Evolutionary conservation across 345 rosid genomes (phyloP).

Genomic region (Boechera stricta): DNA sequence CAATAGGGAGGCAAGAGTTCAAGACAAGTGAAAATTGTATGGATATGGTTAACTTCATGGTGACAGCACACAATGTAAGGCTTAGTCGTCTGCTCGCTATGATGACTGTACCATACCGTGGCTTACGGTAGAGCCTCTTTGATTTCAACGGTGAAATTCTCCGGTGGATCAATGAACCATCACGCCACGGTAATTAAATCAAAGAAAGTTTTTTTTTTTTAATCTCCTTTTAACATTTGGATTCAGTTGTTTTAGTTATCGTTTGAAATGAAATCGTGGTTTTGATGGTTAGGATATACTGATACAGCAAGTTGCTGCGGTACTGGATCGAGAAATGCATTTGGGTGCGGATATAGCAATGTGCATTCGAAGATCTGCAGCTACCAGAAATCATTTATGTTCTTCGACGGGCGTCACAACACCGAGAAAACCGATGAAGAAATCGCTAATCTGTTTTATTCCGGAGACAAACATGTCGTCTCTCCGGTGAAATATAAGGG

Average conservation of each 20-base stretch:
- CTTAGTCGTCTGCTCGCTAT: neutral
- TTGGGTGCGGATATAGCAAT: constrained; percentile 40
- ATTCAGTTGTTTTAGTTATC: neutral
- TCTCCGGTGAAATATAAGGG: constrained; percentile 42
- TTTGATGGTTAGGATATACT: constrained; percentile 39
- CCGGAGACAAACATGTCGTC: constrained; percentile 39
- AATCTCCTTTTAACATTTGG: neutral
- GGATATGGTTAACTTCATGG: constrained; percentile 4
- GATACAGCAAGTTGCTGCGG: constrained; percentile 12
- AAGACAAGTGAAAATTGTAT: too few species aligned
- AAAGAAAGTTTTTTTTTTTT: too few species aligned
- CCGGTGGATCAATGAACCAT: constrained; percentile 37
- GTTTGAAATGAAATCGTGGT: neutral
- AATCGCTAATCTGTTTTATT: constrained; percentile 37
- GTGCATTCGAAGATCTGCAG: constrained; percentile 47
- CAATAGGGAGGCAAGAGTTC: too few species aligned
- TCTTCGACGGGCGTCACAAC: constrained; percentile 47
- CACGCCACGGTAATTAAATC: constrained; percentile 16
- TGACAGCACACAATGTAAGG: constrained; percentile 37
- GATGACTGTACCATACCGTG: constrained; percentile 17
- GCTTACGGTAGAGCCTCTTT: constrained; percentile 37
- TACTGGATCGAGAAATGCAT: constrained; percentile 44
- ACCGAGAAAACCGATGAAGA: constrained; percentile 44
- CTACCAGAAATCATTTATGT: constrained; percentile 40
- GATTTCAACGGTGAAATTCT: constrained; percentile 40